Evolutionary conservation across 805 yeast genomes (phyloP).

Genomic region (Schwanniomyces vanrijiae): DNA sequence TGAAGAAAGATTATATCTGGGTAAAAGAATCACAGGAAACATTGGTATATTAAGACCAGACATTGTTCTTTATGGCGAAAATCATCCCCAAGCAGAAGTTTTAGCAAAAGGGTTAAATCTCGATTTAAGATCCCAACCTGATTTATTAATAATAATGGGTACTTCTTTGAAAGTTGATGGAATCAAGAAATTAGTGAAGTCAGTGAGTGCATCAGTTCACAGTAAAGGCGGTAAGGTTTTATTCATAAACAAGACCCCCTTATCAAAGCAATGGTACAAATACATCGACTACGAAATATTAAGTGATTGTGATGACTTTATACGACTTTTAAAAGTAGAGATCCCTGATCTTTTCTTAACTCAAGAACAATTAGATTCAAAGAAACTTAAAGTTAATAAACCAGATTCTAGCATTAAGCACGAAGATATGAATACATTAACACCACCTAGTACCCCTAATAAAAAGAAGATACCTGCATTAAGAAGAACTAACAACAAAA

Average conservation of each 20-base stretch:
- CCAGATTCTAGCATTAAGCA: conserved; percentile 2
- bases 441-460: conserved; percentile 37
- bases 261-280: conserved; percentile 66
- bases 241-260: conserved; percentile 67
- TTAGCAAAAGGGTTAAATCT: conserved; percentile 67
- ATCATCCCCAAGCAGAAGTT: conserved; percentile 84
- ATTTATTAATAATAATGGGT: conserved; percentile 83
- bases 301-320: conserved; percentile 83
- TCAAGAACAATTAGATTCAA: conserved; percentile 49
- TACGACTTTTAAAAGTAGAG: conserved; percentile 49
- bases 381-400: conserved; percentile 25
- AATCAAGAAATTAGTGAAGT: conserved; percentile 72
- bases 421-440: conserved; percentile 14
- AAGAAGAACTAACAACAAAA: conserved; percentile 13
- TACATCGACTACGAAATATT: conserved; percentile 77
- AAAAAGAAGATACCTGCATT: conserved; percentile 23
- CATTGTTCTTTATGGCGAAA: conserved; percentile 90
- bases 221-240: conserved; percentile 78
- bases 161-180: conserved; percentile 92
- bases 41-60: conserved; percentile 84
- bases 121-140: conserved; percentile 71
- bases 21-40: conserved; percentile 70
- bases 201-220: conserved; percentile 68
- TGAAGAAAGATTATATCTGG: conserved; percentile 56
- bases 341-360: conserved; percentile 64